Conservation (phyloP, 768 basidiomycete species). For the Nidularia pulvinata region DNA sequence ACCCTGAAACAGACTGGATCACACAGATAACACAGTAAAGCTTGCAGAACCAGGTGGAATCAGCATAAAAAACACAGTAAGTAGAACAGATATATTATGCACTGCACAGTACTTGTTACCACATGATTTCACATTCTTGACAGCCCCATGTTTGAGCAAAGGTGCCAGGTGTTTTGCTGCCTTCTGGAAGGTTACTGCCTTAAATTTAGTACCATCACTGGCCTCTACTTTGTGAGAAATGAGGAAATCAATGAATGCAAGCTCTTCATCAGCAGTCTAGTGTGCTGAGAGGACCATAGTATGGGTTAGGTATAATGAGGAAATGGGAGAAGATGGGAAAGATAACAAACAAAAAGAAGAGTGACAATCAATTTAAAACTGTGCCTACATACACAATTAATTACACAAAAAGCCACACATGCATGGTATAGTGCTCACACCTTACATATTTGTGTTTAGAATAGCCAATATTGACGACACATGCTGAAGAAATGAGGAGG, state of each 20-base stretch:
- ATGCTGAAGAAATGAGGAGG: too few species aligned
- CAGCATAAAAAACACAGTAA: background rate
- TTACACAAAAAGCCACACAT: too few species aligned
- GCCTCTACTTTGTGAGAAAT: slow-evolving; percentile 15
- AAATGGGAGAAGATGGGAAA: too few species aligned
- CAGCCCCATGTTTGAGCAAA: slow-evolving; percentile 2
- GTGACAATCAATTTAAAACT: too few species aligned
- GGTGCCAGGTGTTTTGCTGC: slow-evolving; percentile 3
- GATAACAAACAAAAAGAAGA: too few species aligned
- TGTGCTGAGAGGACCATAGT: too few species aligned
- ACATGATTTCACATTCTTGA: slow-evolving; percentile 7
- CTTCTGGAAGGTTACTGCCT: slow-evolving; percentile 8
- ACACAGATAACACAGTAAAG: slow-evolving; percentile 4
- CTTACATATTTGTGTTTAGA: too few species aligned
- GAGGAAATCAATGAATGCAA: slow-evolving; percentile 11
- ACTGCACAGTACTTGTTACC: slow-evolving; percentile 13
- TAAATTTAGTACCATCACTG: slow-evolving; percentile 18
- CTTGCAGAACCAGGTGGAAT: slow-evolving; percentile 5
- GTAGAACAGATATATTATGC: slow-evolving; percentile 2
- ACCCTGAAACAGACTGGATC: slow-evolving; percentile 4
- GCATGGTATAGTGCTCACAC: too few species aligned
- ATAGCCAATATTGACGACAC: too few species aligned
- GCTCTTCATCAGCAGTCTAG: too few species aligned
- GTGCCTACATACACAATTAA: too few species aligned
- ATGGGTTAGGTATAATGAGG: too few species aligned